Conservation (phyloP, 2,329 filamentous ascomycete genomes). For the Endoconidiophora polonica region DNA sequence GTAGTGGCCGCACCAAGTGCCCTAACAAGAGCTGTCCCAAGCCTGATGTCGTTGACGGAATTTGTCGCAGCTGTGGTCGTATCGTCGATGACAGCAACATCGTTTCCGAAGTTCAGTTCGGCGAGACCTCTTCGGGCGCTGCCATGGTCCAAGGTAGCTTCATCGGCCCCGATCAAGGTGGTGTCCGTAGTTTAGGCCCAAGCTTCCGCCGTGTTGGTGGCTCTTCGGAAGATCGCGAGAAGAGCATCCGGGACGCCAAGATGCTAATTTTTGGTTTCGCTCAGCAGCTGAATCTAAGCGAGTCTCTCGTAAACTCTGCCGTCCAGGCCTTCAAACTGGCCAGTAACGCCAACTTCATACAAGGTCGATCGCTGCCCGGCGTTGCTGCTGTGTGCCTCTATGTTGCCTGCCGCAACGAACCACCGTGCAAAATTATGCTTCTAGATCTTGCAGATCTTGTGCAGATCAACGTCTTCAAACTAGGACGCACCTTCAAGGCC, state of each 20-base stretch:
- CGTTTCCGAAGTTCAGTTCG: constrained; percentile 80
- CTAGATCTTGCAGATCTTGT: constrained; percentile 84
- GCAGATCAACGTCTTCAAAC: constrained; percentile 75
- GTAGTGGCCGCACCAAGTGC: constrained; percentile 29
- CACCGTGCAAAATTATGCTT: constrained; percentile 72
- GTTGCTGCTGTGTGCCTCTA: constrained; percentile 89
- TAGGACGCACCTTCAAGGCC: constrained; percentile 79
- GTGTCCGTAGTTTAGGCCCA: constrained; percentile 50
- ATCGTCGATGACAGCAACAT: constrained; percentile 77
- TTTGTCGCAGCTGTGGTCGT: constrained; percentile 72
- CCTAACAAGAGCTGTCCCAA: constrained; percentile 44
- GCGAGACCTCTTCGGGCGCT: constrained; percentile 69
- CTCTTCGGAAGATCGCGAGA: constrained; percentile 36
- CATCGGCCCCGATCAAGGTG: constrained; percentile 70
- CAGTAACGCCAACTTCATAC: constrained; percentile 59
- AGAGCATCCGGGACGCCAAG: constrained; percentile 40
- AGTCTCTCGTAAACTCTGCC: constrained; percentile 46
- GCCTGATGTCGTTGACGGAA: constrained; percentile 44
- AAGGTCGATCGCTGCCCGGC: constrained; percentile 69
- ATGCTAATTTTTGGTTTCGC: constrained; percentile 46
- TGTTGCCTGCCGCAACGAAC: constrained; percentile 64
- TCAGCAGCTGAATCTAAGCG: constrained; percentile 40
- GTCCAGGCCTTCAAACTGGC: constrained; percentile 63
- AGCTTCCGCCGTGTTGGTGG: constrained; percentile 44
- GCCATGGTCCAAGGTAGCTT: constrained; percentile 84